Evolutionary conservation across 768 basidiomycete genomes (phyloP).

Genomic region (Mycena crocata): DNA sequence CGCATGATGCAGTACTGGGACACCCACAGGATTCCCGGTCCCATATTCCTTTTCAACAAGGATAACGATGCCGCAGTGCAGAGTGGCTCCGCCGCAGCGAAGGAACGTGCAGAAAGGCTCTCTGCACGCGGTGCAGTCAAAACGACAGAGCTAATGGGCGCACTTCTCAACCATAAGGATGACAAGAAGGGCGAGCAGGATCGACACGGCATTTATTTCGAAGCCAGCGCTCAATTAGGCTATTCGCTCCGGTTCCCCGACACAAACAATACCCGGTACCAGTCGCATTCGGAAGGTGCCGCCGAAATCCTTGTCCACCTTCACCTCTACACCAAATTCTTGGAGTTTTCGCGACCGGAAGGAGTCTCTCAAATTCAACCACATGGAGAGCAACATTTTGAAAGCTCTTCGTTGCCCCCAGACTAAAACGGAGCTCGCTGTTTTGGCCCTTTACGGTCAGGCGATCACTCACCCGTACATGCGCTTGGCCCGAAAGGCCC

Average conservation of each 20-base stretch:
- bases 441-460: slow-evolving; percentile 16
- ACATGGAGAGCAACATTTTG: slow-evolving; percentile 38
- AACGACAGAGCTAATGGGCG: slow-evolving; percentile 40
- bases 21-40: slow-evolving; percentile 21
- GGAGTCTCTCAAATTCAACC: slow-evolving; percentile 27
- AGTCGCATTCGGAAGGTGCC: slow-evolving; percentile 42
- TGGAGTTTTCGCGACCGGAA: slow-evolving; percentile 40
- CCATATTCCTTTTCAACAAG: slow-evolving; percentile 38
- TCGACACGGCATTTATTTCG: slow-evolving; percentile 33
- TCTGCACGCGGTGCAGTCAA: slow-evolving; percentile 45
- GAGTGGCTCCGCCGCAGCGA: slow-evolving; percentile 17
- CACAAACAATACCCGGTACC: slow-evolving; percentile 47
- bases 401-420: slow-evolving; percentile 7
- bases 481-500: slow-evolving; percentile 16
- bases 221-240: too few relatives aligned
- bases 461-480: neutral
- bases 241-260: slow-evolving; percentile 43
- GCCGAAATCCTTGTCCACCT: slow-evolving; percentile 37
- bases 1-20: slow-evolving; percentile 34
- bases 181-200: slow-evolving; percentile 51
- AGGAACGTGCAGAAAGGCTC: slow-evolving; percentile 30
- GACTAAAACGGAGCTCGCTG: slow-evolving; percentile 23
- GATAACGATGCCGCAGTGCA: slow-evolving; percentile 41
- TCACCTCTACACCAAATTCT: slow-evolving; percentile 29
- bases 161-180: slow-evolving; percentile 49